These are phyloP conservation scores for Scheffersomyces segobiensis DNA, from an alignment of 1,139 yeast species.

Conservation along the genomic window DNA sequence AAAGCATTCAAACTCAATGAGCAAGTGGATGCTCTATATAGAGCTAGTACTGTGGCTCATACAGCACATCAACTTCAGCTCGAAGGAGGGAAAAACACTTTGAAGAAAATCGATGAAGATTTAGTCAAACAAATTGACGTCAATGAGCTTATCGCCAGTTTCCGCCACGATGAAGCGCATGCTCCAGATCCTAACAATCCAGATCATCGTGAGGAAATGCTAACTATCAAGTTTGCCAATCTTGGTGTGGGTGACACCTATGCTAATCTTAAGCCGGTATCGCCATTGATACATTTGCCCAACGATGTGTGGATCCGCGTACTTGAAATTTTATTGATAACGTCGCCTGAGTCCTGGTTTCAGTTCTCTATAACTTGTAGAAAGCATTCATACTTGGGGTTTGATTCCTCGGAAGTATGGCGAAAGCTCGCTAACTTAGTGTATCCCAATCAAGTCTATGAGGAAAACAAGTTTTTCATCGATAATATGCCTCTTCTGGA, in stretches of 20 bases:
- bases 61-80: conserved; percentile 23
- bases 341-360: conserved; percentile 68
- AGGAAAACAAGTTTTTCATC: conserved; percentile 31
- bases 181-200: conserved; percentile 27
- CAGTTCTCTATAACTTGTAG: conserved; percentile 63
- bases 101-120: conserved; percentile 31
- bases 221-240: conserved; percentile 31
- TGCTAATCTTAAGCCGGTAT: conserved; percentile 42
- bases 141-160: conserved; percentile 31
- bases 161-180: conserved; percentile 27
- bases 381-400: conserved; percentile 61
- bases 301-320: conserved; percentile 63
- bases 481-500: conserved; percentile 8
- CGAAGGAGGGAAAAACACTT: conserved; percentile 32
- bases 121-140: conserved; percentile 40
- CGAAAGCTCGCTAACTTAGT: conserved; percentile 53
- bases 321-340: conserved; percentile 50
- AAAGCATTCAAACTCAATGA: conserved; percentile 69
- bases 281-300: conserved; percentile 59
- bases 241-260: conserved; percentile 32
- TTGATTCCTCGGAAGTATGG: conserved; percentile 57
- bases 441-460: conserved; percentile 59
- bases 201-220: conserved; percentile 17
- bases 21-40: conserved; percentile 66
- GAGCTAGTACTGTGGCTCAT: conserved; percentile 47